A percentile compares a stretch with the other conserved stretches of the same genome.
Evolutionary conservation across 2,329 filamentous ascomycete species (phyloP).

Genomic region (Cercospora zeae-maydis): DNA sequence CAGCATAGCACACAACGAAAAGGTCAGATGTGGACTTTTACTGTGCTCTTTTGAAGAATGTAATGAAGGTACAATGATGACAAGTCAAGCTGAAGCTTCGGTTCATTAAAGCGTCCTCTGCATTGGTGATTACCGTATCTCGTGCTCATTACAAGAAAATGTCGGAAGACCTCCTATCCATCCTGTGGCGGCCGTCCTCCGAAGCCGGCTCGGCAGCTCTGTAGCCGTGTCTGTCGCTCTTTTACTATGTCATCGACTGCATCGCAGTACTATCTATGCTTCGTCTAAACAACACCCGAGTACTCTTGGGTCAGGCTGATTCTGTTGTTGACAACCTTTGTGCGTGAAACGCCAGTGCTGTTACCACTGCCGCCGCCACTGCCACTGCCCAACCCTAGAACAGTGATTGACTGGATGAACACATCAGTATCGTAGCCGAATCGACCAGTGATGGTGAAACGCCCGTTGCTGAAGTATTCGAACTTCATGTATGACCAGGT

Average conservation of each 20-base stretch:
- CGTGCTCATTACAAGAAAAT: background rate
- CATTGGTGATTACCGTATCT: background rate
- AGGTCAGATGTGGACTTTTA: background rate
- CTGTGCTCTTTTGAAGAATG: background rate
- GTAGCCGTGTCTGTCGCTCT: background rate
- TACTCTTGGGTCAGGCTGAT: constrained; percentile 8
- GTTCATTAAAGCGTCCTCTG: background rate
- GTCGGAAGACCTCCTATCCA: background rate
- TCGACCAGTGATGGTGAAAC: constrained; percentile 18
- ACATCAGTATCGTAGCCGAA: constrained; percentile 44
- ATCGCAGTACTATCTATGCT: background rate
- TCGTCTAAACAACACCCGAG: constrained; percentile 1
- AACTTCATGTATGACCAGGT: constrained; percentile 58
- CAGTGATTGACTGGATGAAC: constrained; percentile 49
- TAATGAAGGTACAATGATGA: background rate
- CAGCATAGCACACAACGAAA: background rate
- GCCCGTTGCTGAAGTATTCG: constrained; percentile 41
- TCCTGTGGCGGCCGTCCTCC: background rate
- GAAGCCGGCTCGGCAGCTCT: background rate
- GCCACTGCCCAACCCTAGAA: constrained; percentile 39
- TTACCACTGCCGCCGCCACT: constrained; percentile 22
- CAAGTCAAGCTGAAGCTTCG: background rate
- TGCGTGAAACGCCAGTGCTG: constrained; percentile 3
- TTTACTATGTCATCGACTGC: background rate
- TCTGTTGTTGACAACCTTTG: background rate